These are phyloP conservation scores for Alternaria gaisen DNA, from an alignment of 2,329 filamentous ascomycete genomes.

Conservation along the genomic window DNA sequence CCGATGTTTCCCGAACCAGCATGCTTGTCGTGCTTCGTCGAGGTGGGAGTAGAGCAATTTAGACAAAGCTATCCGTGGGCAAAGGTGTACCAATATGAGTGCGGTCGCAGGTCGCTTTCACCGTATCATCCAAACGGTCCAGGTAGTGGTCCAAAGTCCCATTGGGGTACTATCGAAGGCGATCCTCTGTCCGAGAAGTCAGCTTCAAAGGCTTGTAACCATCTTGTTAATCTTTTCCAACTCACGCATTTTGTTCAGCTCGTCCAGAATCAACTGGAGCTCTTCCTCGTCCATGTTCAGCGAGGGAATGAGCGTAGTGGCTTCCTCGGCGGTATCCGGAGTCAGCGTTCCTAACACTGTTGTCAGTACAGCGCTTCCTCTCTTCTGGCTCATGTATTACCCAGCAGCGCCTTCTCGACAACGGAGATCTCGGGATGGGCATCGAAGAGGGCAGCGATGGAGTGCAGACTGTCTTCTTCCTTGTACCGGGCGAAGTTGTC, in stretches of 20 bases:
- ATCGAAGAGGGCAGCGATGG: constrained; percentile 87
- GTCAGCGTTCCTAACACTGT: constrained; percentile 77
- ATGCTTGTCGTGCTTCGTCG: background rate
- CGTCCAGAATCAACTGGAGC: constrained; percentile 85
- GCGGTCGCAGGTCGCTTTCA: background rate
- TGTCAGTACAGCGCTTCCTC: constrained; percentile 19
- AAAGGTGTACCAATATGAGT: background rate
- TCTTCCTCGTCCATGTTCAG: constrained; percentile 92
- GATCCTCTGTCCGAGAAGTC: constrained; percentile 38
- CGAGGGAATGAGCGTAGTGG: constrained; percentile 92
- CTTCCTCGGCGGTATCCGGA: constrained; percentile 92
- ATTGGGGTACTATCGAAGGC: constrained; percentile 28
- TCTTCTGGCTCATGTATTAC: constrained; percentile 52
- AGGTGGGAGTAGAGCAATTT: background rate
- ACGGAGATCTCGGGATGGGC: constrained; percentile 82
- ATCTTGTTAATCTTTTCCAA: constrained; percentile 11
- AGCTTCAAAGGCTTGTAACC: constrained; percentile 16
- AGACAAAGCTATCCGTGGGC: background rate
- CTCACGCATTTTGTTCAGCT: constrained; percentile 81
- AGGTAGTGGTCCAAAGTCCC: background rate
- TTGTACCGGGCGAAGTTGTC: constrained; percentile 97
- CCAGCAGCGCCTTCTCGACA: constrained; percentile 93
- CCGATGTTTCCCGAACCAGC: background rate
- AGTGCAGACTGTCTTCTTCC: constrained; percentile 91
- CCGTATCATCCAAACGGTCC: background rate